phyloP scores from a whole-genome alignment of 495 filamentous ascomycete species.

The Penicillium ochrochloron region DNA sequence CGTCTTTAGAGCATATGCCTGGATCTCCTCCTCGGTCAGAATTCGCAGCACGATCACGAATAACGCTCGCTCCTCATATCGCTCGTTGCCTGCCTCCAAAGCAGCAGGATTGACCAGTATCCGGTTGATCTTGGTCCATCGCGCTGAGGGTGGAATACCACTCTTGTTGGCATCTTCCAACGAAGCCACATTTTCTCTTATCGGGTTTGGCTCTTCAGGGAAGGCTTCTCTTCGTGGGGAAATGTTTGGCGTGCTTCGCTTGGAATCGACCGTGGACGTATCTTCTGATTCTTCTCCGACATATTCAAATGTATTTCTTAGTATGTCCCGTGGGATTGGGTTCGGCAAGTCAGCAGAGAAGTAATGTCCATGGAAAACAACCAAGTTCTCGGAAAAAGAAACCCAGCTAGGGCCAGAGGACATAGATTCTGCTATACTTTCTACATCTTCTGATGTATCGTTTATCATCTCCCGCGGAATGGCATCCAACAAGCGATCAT shows the following conservation, averaged over 20 bases:
- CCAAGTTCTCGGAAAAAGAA: too few species aligned
- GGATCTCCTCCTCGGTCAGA: conserved; percentile 79
- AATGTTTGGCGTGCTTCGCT: too few species aligned
- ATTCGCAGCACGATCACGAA: conserved; percentile 86
- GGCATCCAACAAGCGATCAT: neutral
- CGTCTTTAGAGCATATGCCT: conserved; percentile 75
- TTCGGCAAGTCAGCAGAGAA: too few species aligned
- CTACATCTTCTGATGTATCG: neutral
- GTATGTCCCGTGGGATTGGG: too few species aligned
- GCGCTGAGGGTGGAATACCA: conserved; percentile 74
- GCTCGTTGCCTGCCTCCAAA: conserved; percentile 73
- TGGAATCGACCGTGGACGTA: too few species aligned
- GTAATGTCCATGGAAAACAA: too few species aligned
- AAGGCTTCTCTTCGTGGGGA: conserved; percentile 67
- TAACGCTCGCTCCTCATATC: conserved; percentile 78
- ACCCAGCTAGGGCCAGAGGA: too few species aligned
- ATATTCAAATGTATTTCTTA: too few species aligned
- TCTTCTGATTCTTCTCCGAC: too few species aligned
- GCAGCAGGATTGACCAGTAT: conserved; percentile 83
- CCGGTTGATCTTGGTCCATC: conserved; percentile 89
- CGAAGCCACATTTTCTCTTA: conserved; percentile 88
- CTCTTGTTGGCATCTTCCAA: conserved; percentile 77
- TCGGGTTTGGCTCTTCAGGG: conserved; percentile 74
- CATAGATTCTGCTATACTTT: too few species aligned
- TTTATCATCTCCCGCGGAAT: neutral